Conservation (phyloP, 2,329 filamentous ascomycete species). For the Pseudocercospora vitis region DNA sequence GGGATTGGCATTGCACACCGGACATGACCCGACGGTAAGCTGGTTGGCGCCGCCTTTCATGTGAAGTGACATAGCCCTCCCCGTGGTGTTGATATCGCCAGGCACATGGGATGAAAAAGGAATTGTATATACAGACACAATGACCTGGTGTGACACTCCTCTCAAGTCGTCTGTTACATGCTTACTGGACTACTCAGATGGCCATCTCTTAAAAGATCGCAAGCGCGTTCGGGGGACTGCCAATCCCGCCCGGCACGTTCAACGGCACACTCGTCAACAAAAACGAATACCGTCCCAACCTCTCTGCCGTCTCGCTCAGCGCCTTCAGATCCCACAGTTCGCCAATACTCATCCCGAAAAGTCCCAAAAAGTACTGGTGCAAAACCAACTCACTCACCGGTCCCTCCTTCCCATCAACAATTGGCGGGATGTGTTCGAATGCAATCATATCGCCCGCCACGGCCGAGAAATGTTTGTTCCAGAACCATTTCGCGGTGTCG, state of each 20-base stretch:
- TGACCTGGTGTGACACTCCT: no score
- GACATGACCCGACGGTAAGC: no score
- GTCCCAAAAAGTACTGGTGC: constrained; percentile 44
- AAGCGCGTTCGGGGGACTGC: constrained; percentile 37
- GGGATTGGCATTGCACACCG: no score
- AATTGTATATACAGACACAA: no score
- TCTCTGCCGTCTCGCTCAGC: constrained; percentile 42
- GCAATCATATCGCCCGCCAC: constrained; percentile 58
- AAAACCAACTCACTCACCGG: constrained; percentile 30
- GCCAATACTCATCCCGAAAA: constrained; percentile 49
- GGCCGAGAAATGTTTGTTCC: constrained; percentile 58
- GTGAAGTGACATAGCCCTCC: no score
- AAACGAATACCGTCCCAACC: constrained; percentile 44
- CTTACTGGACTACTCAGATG: neutral
- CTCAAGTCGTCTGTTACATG: neutral
- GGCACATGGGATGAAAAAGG: no score
- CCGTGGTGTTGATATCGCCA: no score
- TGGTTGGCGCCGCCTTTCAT: no score
- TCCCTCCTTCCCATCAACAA: constrained; percentile 30
- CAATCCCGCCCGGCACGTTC: constrained; percentile 44
- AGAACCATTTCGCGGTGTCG: constrained; percentile 57
- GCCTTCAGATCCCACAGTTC: constrained; percentile 49
- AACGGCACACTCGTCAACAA: constrained; percentile 47
- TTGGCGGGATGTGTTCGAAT: constrained; percentile 48
- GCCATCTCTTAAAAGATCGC: constrained; percentile 40